Conservation (phyloP, 192 early-diverging fungal genomes). For the Globomyces pollinis-pini region DNA sequence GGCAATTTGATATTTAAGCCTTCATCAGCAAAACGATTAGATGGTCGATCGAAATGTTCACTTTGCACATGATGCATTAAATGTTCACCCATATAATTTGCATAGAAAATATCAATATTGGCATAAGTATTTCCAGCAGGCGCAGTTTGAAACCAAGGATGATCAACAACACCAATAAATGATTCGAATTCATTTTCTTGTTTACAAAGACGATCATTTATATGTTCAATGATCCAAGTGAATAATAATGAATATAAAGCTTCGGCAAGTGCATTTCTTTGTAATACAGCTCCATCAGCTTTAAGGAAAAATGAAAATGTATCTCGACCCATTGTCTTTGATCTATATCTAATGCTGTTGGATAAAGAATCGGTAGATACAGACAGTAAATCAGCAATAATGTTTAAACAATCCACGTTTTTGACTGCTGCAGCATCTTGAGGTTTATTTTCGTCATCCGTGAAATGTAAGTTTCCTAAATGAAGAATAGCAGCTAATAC, state of each 20-base stretch:
- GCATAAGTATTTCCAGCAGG: conserved; percentile 16
- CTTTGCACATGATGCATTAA: conserved; percentile 54
- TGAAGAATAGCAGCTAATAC: conserved; percentile 83
- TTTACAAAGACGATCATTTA: conserved; percentile 76
- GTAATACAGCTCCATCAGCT: conserved; percentile 60
- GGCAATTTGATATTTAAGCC: conserved; percentile 32
- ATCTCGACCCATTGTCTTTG: conserved; percentile 72
- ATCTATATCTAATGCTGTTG: conserved; percentile 68
- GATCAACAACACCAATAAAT: conserved; percentile 79
- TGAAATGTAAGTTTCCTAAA: conserved; percentile 82
- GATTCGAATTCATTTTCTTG: conserved; percentile 57
- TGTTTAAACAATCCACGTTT: conserved; percentile 64
- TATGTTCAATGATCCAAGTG: conserved; percentile 83
- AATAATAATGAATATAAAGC: conserved; percentile 84
- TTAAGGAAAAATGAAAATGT: conserved; percentile 88
- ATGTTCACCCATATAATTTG: conserved; percentile 48
- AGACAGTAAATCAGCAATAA: conserved; percentile 73
- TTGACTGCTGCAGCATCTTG: conserved; percentile 69
- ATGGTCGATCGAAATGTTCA: conserved; percentile 50
- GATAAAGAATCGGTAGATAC: conserved; percentile 64
- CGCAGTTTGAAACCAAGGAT: conserved; percentile 56
- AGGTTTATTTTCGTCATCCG: conserved; percentile 50
- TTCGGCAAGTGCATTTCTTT: conserved; percentile 74
- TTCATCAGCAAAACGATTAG: conserved; percentile 46
- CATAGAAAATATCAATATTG: conserved; percentile 38